phyloP scores from a whole-genome alignment of 208 protist species.

The Herpetomonas tarakana region DNA sequence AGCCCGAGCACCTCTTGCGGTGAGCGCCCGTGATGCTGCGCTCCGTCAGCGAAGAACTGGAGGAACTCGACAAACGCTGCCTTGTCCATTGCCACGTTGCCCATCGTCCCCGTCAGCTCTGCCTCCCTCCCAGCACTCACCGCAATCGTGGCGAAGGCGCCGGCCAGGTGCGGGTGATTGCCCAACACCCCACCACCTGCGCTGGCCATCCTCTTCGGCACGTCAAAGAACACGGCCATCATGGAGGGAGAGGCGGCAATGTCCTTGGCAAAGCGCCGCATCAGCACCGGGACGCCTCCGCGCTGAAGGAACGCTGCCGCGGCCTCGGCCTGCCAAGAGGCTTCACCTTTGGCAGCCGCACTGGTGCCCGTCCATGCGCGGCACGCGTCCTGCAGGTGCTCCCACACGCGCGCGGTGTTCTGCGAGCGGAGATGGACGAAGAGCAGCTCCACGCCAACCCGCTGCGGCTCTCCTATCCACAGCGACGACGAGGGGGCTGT shows the following conservation, averaged over 20 bases:
- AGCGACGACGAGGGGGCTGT: slow-evolving; percentile 6
- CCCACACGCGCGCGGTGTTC: slow-evolving; percentile 2
- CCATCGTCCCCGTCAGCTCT: slow-evolving; percentile 17
- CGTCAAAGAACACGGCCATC: not conserved
- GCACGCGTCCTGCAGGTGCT: slow-evolving; percentile 24
- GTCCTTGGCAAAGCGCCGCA: slow-evolving; percentile 2
- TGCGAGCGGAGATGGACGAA: not conserved
- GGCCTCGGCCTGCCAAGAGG: not conserved
- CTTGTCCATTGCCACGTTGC: slow-evolving; percentile 17
- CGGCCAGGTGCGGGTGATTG: slow-evolving; percentile 8
- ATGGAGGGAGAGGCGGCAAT: not conserved
- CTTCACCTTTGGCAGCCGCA: not conserved
- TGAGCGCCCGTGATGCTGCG: slow-evolving; percentile 12
- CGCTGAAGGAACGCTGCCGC: not conserved
- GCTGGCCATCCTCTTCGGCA: slow-evolving; percentile 1
- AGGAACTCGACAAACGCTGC: slow-evolving; percentile 30
- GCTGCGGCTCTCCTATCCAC: slow-evolving; percentile 24
- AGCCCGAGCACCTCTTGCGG: slow-evolving; percentile 38
- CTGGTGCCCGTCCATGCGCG: slow-evolving; percentile 9
- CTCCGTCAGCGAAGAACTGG: slow-evolving; percentile 31
- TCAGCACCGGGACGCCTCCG: slow-evolving; percentile 1
- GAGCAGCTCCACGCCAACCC: slow-evolving; percentile 49
- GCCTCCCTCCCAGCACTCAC: slow-evolving; percentile 7
- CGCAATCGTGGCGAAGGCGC: slow-evolving; percentile 12
- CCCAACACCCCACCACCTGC: not conserved